Conservation (phyloP, 2,329 filamentous ascomycete genomes). For the Apiospora aurea region DNA sequence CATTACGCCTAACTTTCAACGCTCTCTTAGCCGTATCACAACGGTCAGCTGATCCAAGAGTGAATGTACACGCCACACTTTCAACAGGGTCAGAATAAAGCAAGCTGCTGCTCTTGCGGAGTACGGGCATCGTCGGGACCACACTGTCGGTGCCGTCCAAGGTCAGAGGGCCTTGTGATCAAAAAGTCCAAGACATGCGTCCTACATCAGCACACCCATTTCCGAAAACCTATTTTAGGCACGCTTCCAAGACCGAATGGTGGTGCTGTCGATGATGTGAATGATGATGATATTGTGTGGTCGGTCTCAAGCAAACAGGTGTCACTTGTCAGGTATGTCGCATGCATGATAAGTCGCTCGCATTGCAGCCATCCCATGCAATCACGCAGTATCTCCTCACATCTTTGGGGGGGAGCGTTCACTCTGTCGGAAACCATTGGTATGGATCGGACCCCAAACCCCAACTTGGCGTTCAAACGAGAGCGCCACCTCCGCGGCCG, state of each 20-base stretch:
- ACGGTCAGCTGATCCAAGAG: too few relatives aligned
- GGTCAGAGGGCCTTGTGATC: not conserved
- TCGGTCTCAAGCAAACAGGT: constrained; percentile 10
- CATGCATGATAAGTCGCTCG: constrained; percentile 9
- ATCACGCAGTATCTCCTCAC: not conserved
- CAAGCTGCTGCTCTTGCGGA: not conserved
- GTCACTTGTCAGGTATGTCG: not conserved
- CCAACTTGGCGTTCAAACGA: constrained; percentile 3
- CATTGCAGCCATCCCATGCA: not conserved
- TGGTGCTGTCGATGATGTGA: not conserved
- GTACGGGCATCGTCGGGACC: not conserved
- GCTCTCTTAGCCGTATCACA: not conserved
- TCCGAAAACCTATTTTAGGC: not conserved
- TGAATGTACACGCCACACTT: too few relatives aligned
- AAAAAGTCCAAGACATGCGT: not conserved
- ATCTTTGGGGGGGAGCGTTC: not conserved
- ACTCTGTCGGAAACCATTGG: constrained; percentile 6
- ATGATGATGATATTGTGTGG: not conserved
- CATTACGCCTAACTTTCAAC: not conserved
- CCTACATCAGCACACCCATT: not conserved
- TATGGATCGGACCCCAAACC: constrained; percentile 8
- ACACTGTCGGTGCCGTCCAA: not conserved
- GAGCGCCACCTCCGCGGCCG: constrained; percentile 3
- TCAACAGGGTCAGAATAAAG: not conserved
- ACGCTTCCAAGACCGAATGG: not conserved